Percentiles rank a stretch among this genome's conserved stretches.
phyloP scores from a whole-genome alignment of 1,284 basidiomycete species.

The Cystobasidiaceae sp. region DNA sequence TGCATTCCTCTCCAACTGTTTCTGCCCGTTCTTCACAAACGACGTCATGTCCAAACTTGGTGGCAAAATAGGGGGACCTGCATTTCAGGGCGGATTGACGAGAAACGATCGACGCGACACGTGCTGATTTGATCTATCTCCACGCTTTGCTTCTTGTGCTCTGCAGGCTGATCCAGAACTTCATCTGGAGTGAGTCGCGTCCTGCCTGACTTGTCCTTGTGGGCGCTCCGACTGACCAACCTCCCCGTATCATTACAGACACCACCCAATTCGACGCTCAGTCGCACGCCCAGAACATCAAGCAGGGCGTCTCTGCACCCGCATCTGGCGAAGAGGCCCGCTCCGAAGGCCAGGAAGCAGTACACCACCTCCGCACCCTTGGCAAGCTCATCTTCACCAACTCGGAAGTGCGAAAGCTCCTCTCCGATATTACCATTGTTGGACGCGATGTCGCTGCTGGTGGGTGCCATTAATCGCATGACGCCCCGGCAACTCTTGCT shows the following conservation, averaged over 20 bases:
- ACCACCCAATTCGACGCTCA: slow-evolving; percentile 58
- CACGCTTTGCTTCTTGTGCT: slow-evolving; percentile 1
- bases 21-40: no score
- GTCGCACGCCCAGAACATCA: slow-evolving; percentile 51
- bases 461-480: neutral
- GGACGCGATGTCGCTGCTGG: slow-evolving; percentile 49
- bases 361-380: slow-evolving; percentile 77
- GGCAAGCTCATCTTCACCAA: slow-evolving; percentile 73
- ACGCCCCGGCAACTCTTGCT: slow-evolving; percentile 23
- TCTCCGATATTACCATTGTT: slow-evolving; percentile 72
- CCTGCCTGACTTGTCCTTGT: neutral
- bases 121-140: no score
- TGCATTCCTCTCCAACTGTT: no score
- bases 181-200: slow-evolving; percentile 56
- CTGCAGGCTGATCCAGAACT: slow-evolving; percentile 45
- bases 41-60: no score
- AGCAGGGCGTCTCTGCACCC: slow-evolving; percentile 51
- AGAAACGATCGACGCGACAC: no score
- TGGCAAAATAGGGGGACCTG: no score
- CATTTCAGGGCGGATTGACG: no score
- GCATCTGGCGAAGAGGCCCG: slow-evolving; percentile 57
- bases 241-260: slow-evolving; percentile 39
- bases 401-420: slow-evolving; percentile 81
- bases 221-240: neutral
- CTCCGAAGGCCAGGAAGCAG: slow-evolving; percentile 56